These are phyloP conservation scores for Paraconiothyrium brasiliense DNA, from an alignment of 2,329 filamentous ascomycete genomes.

Conservation along the genomic window DNA sequence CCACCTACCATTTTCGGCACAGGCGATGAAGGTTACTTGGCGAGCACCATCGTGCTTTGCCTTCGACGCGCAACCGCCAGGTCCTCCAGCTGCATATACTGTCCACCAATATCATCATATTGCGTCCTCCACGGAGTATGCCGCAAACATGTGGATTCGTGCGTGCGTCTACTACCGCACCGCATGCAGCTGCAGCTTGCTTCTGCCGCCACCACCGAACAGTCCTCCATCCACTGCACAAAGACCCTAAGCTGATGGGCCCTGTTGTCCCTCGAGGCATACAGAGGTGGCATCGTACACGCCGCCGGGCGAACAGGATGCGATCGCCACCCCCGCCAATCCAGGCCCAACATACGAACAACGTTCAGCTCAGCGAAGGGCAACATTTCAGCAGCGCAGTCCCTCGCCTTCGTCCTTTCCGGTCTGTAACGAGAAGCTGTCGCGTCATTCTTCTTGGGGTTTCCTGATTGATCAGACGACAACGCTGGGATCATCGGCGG, in stretches of 20 bases:
- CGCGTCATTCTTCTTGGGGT: background rate
- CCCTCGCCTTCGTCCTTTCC: background rate
- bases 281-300: background rate
- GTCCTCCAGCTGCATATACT: background rate
- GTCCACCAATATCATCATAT: background rate
- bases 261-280: background rate
- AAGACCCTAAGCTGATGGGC: background rate
- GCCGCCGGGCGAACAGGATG: background rate
- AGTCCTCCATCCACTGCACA: background rate
- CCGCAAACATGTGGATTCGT: conserved; percentile 1
- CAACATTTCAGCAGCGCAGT: background rate
- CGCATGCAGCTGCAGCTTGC: background rate
- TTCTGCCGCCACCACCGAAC: background rate
- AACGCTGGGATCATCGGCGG: background rate
- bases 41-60: background rate
- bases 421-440: background rate
- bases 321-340: background rate
- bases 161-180: background rate
- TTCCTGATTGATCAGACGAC: background rate
- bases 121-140: background rate
- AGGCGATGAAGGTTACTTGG: background rate
- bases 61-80: background rate
- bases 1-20: background rate
- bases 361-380: background rate
- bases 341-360: background rate